Evolutionary conservation across 2,329 filamentous ascomycete species (phyloP).

Genomic region (Microsporum audouinii): DNA sequence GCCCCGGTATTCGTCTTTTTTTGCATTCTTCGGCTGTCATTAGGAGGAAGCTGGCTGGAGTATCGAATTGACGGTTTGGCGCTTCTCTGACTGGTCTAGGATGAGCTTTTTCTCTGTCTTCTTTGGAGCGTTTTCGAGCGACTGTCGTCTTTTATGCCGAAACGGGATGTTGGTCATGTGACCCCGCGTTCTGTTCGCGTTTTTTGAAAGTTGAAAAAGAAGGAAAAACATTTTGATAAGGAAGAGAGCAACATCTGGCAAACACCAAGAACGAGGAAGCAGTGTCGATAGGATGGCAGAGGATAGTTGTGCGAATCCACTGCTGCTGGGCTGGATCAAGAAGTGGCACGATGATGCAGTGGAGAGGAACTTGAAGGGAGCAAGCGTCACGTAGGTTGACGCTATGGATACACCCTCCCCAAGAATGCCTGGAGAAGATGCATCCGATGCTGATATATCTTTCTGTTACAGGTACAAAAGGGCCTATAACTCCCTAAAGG

Average conservation of each 20-base stretch:
- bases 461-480: conserved; percentile 53
- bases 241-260: no score
- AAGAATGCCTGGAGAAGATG: background rate
- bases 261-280: no score
- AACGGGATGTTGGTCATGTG: background rate
- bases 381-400: conserved; percentile 34
- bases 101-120: background rate
- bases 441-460: background rate
- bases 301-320: conserved; percentile 52
- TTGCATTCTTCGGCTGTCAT: background rate
- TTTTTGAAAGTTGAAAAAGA: background rate
- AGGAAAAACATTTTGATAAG: no score
- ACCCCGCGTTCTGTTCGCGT: conserved; percentile 1
- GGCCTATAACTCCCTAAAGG: conserved; percentile 65
- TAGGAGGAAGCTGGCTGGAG: background rate
- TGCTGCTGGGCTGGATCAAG: conserved; percentile 61
- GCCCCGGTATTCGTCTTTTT: background rate
- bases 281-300: conserved; percentile 12
- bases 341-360: conserved; percentile 63
- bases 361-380: conserved; percentile 58
- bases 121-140: background rate
- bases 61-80: background rate
- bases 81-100: background rate
- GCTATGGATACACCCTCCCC: background rate
- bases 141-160: background rate